A percentile compares a stretch with the other conserved stretches of the same genome.
These are phyloP conservation scores for Przewalskia tangutica DNA, from an alignment of 257 asterid genomes.

Conservation along the genomic window DNA sequence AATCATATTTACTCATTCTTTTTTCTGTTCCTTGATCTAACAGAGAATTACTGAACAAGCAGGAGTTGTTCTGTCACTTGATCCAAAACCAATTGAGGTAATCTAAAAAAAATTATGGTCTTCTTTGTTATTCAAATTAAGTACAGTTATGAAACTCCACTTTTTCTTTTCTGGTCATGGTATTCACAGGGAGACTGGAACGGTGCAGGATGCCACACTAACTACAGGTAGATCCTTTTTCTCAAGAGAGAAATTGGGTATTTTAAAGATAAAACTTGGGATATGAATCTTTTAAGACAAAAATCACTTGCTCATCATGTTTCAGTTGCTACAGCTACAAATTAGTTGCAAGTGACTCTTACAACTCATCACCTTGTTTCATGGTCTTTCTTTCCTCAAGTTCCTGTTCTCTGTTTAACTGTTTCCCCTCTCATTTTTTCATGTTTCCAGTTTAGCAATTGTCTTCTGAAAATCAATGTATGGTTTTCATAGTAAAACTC, in stretches of 20 bases:
- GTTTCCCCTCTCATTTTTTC: background rate
- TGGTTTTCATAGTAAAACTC: background rate
- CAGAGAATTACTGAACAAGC: constrained; percentile 99
- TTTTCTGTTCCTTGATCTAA: background rate
- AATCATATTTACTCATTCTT: background rate
- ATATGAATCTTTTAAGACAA: background rate
- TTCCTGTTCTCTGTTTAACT: background rate
- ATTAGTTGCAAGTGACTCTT: background rate
- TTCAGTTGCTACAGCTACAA: background rate
- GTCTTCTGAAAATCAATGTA: background rate
- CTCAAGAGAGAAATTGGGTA: background rate
- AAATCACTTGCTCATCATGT: background rate
- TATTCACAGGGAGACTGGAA: constrained; percentile 88
- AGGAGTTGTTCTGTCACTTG: constrained; percentile 84
- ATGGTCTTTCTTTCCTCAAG: background rate
- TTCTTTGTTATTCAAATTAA: background rate
- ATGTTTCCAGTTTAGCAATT: background rate
- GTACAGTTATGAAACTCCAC: background rate
- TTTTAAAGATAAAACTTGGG: background rate
- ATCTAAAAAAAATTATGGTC: background rate
- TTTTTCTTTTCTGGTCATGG: background rate
- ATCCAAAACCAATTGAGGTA: constrained; percentile 96
- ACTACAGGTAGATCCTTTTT: constrained; percentile 51
- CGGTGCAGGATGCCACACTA: constrained; percentile 96
- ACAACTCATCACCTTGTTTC: background rate